These are phyloP conservation scores for Solanum bulbocastanum DNA, from an alignment of 257 asterid species.

Conservation along the genomic window DNA sequence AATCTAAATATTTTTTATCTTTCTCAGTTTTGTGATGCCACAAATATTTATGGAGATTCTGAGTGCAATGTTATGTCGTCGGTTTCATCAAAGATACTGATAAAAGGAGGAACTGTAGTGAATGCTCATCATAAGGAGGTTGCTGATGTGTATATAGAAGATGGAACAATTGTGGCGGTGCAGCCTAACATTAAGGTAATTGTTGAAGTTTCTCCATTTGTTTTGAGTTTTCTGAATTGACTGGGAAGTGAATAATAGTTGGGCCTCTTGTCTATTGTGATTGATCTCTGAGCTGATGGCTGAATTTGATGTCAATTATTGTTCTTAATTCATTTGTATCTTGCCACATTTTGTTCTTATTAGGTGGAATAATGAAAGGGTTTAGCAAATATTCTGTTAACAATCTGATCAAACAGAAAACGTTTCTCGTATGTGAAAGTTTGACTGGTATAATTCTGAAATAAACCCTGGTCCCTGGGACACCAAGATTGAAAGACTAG, in stretches of 20 bases:
- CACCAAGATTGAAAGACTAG: background rate
- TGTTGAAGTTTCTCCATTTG: background rate
- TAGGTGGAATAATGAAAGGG: background rate
- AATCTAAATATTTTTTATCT: background rate
- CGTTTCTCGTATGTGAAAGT: background rate
- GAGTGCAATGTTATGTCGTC: constrained; percentile 29
- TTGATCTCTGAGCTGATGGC: background rate
- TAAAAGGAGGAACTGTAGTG: constrained; percentile 91
- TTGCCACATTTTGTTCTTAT: background rate
- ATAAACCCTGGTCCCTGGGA: background rate
- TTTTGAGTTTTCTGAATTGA: background rate
- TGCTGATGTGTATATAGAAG: constrained; percentile 79
- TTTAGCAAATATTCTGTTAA: background rate
- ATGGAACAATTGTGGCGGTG: constrained; percentile 62
- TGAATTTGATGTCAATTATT: background rate
- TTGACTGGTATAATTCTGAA: background rate
- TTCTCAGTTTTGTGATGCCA: constrained; percentile 55
- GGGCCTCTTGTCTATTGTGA: background rate
- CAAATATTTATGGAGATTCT: constrained; percentile 28
- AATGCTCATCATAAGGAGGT: constrained; percentile 83
- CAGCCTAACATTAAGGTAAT: constrained; percentile 57
- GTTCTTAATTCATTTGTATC: background rate
- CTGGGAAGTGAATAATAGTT: background rate
- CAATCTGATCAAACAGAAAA: background rate
- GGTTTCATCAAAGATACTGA: constrained; percentile 53